Percentiles rank a stretch among this genome's conserved stretches.
Conservation (phyloP, 1,284 basidiomycete species). For the Tilletia horrida region DNA sequence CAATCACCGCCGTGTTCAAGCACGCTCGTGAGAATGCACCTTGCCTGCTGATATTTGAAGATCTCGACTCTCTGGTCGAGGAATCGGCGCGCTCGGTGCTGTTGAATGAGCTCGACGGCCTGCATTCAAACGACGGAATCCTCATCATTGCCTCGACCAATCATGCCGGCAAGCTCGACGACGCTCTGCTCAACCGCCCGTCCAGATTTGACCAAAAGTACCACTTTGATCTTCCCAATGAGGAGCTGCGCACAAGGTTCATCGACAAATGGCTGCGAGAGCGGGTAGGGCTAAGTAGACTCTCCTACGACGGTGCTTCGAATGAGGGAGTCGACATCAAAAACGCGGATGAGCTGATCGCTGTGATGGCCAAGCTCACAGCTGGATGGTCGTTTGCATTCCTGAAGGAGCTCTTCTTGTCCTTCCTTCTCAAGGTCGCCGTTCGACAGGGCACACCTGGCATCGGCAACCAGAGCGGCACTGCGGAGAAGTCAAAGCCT, state of each 20-base stretch:
- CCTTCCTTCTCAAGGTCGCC: conserved; percentile 5
- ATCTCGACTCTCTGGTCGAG: conserved; percentile 21
- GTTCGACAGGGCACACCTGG: not conserved
- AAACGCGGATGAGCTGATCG: not conserved
- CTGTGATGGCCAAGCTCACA: not conserved
- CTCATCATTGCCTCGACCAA: conserved; percentile 21
- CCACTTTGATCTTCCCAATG: conserved; percentile 15
- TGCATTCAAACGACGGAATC: conserved; percentile 21
- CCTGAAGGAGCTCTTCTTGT: conserved; percentile 23
- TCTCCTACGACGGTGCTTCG: not conserved
- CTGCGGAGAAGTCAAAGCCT: too few relatives aligned
- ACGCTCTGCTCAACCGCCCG: conserved; percentile 21
- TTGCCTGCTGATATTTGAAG: conserved; percentile 23
- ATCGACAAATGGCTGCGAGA: conserved; percentile 20
- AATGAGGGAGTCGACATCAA: not conserved
- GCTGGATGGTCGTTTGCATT: conserved; percentile 22
- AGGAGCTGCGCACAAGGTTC: conserved; percentile 15
- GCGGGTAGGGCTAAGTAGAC: not conserved
- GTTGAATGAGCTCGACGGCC: conserved; percentile 21
- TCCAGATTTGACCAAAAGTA: conserved; percentile 22
- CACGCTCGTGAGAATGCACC: conserved; percentile 19
- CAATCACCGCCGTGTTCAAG: conserved; percentile 14
- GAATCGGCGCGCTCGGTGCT: not conserved
- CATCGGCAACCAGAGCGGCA: too few relatives aligned
- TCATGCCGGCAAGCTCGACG: conserved; percentile 19